Evolutionary conservation across 2,329 filamentous ascomycete species (phyloP).

Genomic region (Rhinocladiella similis): DNA sequence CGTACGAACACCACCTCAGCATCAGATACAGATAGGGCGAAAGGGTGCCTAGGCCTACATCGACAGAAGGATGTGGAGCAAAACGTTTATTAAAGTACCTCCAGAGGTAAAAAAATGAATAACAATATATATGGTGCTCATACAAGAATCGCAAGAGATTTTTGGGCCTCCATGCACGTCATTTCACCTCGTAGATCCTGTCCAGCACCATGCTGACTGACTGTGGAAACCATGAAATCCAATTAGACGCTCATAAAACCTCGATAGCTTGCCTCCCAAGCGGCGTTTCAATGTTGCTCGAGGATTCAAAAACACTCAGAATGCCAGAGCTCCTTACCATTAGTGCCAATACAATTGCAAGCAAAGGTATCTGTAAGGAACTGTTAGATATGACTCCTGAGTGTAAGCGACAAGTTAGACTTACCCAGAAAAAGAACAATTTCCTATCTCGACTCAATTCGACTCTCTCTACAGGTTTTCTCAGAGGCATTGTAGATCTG

Average conservation of each 20-base stretch:
- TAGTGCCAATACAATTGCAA: constrained; percentile 46
- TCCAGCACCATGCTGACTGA: not conserved
- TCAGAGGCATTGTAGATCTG: not conserved
- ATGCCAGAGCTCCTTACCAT: constrained; percentile 42
- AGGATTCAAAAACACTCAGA: constrained; percentile 10
- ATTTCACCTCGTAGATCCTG: not conserved
- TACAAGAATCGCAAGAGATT: not conserved
- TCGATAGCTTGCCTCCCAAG: constrained; percentile 7
- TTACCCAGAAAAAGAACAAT: constrained; percentile 56
- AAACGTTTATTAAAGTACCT: too few species aligned
- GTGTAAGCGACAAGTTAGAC: constrained; percentile 24
- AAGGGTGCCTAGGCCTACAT: not conserved
- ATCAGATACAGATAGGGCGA: too few species aligned
- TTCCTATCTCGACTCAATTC: constrained; percentile 47
- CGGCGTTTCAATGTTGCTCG: not conserved
- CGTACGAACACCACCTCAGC: too few species aligned
- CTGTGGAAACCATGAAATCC: not conserved
- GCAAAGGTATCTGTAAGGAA: constrained; percentile 46
- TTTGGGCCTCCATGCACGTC: not conserved
- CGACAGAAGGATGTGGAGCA: too few species aligned
- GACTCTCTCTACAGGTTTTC: constrained; percentile 44
- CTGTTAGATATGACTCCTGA: constrained; percentile 22
- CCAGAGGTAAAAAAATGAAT: too few species aligned
- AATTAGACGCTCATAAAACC: constrained; percentile 6
- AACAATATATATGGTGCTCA: not conserved